These are phyloP conservation scores for Trichoderma gamsii DNA, from an alignment of 495 filamentous ascomycete genomes.

Conservation along the genomic window DNA sequence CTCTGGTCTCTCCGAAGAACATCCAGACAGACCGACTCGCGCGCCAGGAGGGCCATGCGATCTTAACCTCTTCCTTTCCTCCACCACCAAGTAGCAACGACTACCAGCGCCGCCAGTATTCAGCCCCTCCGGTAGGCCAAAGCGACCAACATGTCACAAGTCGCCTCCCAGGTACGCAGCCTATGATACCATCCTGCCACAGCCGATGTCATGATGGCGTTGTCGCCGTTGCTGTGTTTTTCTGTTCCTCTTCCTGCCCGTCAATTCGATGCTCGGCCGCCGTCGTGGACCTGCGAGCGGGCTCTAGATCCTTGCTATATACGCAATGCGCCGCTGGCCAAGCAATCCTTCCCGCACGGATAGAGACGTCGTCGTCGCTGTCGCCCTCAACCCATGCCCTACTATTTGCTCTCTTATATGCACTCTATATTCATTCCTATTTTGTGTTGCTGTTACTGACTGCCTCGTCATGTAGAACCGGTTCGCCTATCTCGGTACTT, in stretches of 20 bases:
- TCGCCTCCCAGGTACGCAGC: slow-evolving; percentile 11
- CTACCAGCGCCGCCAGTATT: slow-evolving; percentile 13
- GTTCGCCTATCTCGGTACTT: slow-evolving; percentile 82
- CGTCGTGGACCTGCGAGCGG: neutral
- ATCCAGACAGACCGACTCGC: neutral
- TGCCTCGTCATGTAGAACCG: slow-evolving; percentile 54
- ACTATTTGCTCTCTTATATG: neutral
- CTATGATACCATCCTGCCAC: neutral
- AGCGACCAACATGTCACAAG: slow-evolving; percentile 4
- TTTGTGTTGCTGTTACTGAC: slow-evolving; percentile 22
- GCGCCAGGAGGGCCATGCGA: slow-evolving; percentile 13
- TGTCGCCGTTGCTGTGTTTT: neutral
- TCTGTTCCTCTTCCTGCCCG: neutral
- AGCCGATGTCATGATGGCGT: neutral
- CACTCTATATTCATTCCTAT: neutral
- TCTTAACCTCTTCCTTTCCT: neutral
- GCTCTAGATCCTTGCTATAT: neutral
- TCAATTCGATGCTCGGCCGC: slow-evolving; percentile 1
- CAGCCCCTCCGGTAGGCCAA: neutral
- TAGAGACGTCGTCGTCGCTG: slow-evolving; percentile 14
- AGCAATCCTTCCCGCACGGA: neutral
- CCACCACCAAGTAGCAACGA: slow-evolving; percentile 6
- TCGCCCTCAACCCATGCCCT: slow-evolving; percentile 24
- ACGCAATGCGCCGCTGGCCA: neutral
- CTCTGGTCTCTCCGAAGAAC: slow-evolving; percentile 9